Percentiles rank a stretch among this genome's conserved stretches.
Conservation (phyloP, 345 rosid species). For the Zanthoxylum bungeanum region DNA sequence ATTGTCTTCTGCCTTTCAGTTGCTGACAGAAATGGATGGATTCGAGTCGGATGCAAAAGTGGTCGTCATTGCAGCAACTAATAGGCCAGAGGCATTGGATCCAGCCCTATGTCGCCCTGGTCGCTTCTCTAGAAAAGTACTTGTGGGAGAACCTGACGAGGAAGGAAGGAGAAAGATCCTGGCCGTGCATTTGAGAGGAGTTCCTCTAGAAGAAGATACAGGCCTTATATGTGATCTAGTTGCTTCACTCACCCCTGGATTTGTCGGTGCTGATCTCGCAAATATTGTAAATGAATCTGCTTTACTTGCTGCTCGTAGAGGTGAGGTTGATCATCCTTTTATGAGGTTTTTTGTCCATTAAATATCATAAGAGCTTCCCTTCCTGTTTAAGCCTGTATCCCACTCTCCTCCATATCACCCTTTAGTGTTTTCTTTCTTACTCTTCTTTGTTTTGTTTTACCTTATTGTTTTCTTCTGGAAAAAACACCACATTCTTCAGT, state of each 20-base stretch:
- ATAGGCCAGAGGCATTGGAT: constrained; percentile 93
- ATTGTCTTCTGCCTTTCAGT: constrained; percentile 38
- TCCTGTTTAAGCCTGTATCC: too few species aligned
- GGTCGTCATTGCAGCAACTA: constrained; percentile 91
- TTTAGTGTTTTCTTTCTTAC: background rate
- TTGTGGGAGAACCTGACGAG: constrained; percentile 89
- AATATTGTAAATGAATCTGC: constrained; percentile 94
- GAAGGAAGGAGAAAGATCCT: constrained; percentile 88
- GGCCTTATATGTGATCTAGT: constrained; percentile 67
- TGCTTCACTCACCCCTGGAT: constrained; percentile 86
- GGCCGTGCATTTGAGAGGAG: constrained; percentile 80
- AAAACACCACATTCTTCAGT: background rate
- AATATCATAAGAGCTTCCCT: too few species aligned
- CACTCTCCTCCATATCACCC: too few species aligned
- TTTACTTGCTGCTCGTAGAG: constrained; percentile 92
- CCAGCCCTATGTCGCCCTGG: constrained; percentile 95
- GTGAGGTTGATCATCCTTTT: constrained; percentile 47
- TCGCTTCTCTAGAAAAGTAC: constrained; percentile 90
- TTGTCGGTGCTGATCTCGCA: constrained; percentile 98
- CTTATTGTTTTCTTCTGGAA: background rate
- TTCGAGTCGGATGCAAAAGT: constrained; percentile 81
- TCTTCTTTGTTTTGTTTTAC: too few species aligned
- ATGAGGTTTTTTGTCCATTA: too few species aligned
- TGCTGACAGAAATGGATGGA: constrained; percentile 99
- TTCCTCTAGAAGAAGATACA: constrained; percentile 81